Conservation (phyloP, 352 stramenopile species). For the Blastocystis sp. region DNA sequence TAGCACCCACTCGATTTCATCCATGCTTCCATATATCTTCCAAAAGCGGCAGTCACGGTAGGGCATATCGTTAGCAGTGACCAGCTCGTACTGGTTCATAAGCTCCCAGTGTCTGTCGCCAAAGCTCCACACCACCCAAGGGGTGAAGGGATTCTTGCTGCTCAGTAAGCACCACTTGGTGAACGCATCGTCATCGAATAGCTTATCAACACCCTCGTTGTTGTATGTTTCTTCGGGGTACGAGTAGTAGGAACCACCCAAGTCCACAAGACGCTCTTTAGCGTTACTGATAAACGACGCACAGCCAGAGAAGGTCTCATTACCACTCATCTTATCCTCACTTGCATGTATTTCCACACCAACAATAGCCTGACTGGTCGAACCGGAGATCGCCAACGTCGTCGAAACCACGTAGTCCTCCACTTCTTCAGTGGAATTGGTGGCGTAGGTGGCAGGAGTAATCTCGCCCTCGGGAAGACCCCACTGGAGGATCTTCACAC, state of each 20-base stretch:
- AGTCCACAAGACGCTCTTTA: slow-evolving; percentile 14
- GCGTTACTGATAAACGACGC: background rate
- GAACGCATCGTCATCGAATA: slow-evolving; percentile 24
- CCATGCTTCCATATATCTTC: slow-evolving; percentile 49
- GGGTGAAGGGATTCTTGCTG: background rate
- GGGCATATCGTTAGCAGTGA: slow-evolving; percentile 11
- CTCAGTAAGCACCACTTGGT: slow-evolving; percentile 55
- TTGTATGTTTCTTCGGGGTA: background rate
- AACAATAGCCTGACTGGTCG: background rate
- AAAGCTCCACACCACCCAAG: slow-evolving; percentile 17
- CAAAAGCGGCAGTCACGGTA: slow-evolving; percentile 32
- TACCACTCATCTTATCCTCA: background rate
- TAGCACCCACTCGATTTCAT: slow-evolving; percentile 2
- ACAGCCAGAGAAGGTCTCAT: slow-evolving; percentile 5
- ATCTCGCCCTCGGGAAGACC: slow-evolving; percentile 13
- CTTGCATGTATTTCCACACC: slow-evolving; percentile 51
- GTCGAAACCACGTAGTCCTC: background rate
- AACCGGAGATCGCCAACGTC: background rate
- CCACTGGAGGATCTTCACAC: background rate
- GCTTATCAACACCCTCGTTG: background rate
- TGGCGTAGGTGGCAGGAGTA: background rate
- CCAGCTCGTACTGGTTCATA: slow-evolving; percentile 60
- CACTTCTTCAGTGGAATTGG: background rate
- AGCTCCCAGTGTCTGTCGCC: slow-evolving; percentile 9
- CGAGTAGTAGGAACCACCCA: background rate